Evolutionary conservation across 768 basidiomycete species (phyloP), one percentile per base, ranked within the genome.

Genomic region (Boletus barrowsii): DNA sequence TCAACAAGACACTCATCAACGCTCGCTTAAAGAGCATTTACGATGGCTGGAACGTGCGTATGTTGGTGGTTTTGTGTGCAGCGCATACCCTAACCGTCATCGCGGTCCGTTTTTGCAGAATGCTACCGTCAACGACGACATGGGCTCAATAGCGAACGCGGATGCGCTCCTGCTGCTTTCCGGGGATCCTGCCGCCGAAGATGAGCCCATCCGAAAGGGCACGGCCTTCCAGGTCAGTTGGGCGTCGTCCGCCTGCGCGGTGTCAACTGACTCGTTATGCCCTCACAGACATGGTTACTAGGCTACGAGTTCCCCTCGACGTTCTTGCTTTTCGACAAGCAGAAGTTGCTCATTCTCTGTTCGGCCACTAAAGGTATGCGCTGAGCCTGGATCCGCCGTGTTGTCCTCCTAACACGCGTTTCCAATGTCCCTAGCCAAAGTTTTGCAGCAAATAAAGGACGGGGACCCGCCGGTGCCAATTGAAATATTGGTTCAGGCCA

Each of bases 301-400:
- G 96, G 95, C 14, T 98, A 94, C 71, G 96, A 99, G 72, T 98
- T 98, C 66, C 97, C 96, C 3, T 93, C 93, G 0, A 98, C 96
- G 0, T 76, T 98, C 29, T 79, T 95, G 54, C 75, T 98, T 18
- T 89, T 98, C 63, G 80, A 86, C 53, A 87, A 87, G 63, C 77
- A 86, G 50, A 88, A 82, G 64, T 73, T 98, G 18, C 76, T 76
- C 33, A 87, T 98, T 39, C 74, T 97, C 26, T 94, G 91, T 58
- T 95, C 93, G 22, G 81, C 89, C 2, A 90, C 87, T 18, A 96
- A 98, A 82, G 90, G 94, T 93, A 56, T 57, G 72, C 51, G 41
- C 10, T 45, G 2, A 39, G 6, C 42, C 10, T 35, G 30, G 43
- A 42, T 56, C 40, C 7, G n/a, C 20, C 50, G 51, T 41, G 55